Evolutionary conservation across 768 basidiomycete genomes (phyloP), one percentile per base, ranked within the genome.

Genomic region (Paxillus involutus): DNA sequence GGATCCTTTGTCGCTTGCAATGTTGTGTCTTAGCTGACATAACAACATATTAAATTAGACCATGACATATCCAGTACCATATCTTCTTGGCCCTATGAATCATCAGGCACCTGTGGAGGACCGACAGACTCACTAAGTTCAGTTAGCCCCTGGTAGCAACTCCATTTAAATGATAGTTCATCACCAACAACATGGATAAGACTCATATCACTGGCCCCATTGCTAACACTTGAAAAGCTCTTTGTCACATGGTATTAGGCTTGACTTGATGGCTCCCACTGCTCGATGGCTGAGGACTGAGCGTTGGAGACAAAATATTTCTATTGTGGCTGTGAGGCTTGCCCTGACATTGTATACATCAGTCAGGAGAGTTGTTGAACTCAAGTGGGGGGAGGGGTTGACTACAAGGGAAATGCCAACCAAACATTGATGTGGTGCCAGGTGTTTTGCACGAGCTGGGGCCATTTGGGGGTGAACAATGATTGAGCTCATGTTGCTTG

Each of bases 161-260:
- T 63, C 29, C 44, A 67, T 43, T 57, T 64, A 33, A 53, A 57
- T 48, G 61, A 63, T n/a, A 53, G 59, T 17, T 61, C 68, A 17
- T 63, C 64, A 33, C 55, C 57, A 37, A 58, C 60, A 42, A 60
- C 47, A n/a, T 59, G 43, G 3, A 65, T 67, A 39, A 69, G 13
- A 19, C 61, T 67, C 51, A 56, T 56, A 53, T 61, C 56, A 14
- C 58, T 68, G 4, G 57, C 32, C 6, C 42, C 59, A 16, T 64
- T 51, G 13, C 55, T 54, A 44, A 56, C 40, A 42, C 44, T 54
- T n/a, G 56, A 63, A 44, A 56, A 62, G 7, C 51, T 57, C 59
- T 76, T 77, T 47, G 66, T 59, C 17, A 74, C 71, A 16, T 79
- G 81, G 80, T 50, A 83, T 80, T 26, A 74, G 71, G 49, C 79